These are phyloP conservation scores for Desmodesmus armatus DNA, from an alignment of 139 green algal species.

Conservation along the genomic window DNA sequence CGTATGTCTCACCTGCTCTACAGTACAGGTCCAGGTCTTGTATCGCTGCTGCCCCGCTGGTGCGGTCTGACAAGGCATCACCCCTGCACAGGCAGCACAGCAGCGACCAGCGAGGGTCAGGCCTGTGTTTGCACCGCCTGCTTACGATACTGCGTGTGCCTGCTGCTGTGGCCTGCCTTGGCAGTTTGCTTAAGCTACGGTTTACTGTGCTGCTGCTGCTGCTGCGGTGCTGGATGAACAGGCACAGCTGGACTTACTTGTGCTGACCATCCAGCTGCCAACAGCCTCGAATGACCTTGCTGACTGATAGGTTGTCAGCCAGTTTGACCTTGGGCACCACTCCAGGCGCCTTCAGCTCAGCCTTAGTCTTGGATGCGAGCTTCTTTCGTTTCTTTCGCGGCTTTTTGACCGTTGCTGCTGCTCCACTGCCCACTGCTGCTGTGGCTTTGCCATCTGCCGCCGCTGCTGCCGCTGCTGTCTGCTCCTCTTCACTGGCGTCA, in stretches of 20 bases:
- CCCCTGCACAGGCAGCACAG: slow-evolving; percentile 14
- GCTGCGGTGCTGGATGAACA: neutral
- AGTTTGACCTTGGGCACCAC: slow-evolving; percentile 10
- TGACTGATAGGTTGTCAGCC: slow-evolving; percentile 11
- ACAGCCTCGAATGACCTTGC: slow-evolving; percentile 16
- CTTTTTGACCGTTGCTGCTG: neutral
- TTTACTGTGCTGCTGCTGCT: slow-evolving; percentile 3
- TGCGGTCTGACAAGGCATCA: slow-evolving; percentile 6
- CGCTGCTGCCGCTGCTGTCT: neutral
- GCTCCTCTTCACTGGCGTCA: neutral
- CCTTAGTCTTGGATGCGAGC: neutral
- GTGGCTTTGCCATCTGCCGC: neutral
- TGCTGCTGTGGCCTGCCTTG: too few relatives aligned
- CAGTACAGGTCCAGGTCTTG: slow-evolving; percentile 12
- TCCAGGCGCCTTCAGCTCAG: slow-evolving; percentile 7
- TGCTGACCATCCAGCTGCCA: slow-evolving; percentile 43
- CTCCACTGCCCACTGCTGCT: neutral
- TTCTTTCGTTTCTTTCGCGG: neutral
- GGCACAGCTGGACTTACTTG: neutral
- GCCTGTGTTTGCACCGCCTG: neutral
- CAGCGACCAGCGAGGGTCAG: neutral
- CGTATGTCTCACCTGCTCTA: slow-evolving; percentile 16
- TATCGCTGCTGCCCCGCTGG: slow-evolving; percentile 32
- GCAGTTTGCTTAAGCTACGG: too few relatives aligned
- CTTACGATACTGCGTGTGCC: neutral